Evolutionary conservation across 2,329 filamentous ascomycete species (phyloP), one percentile per base, ranked within the genome.

Genomic region (Peltaster fructicola): DNA sequence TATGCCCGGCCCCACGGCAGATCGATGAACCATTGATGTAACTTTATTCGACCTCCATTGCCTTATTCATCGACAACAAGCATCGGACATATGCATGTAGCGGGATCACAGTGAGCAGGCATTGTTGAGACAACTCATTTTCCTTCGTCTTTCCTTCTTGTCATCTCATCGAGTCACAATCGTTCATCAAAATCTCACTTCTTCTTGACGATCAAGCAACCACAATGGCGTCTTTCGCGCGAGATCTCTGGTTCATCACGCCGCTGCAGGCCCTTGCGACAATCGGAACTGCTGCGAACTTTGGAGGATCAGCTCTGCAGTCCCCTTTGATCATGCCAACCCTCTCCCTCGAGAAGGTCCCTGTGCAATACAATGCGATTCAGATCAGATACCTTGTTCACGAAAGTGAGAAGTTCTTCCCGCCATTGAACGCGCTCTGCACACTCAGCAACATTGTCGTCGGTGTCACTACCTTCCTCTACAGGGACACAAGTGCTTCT

Each of bases 271-370:
- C 34, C 30, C 33, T 45, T 29, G 37, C 38, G 14, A 38, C 36
- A 5, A 27, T 47, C 9, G 37, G 36, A 26, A 39, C 41, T 8
- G 43, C 43, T 24, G 30, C 40, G 26, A 47, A 47, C 37, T 41
- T 40, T 19, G 43, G 44, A 24, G 44, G 37, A 24, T 45, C 43
- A 20, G 41, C 31, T 14, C 37, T 46, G n/a, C 44, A 45, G 38
- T 39, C 42, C 17, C 38, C 40, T 15, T 33, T 47, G 22, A 43
- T 39, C 14, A 40, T 46, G 39, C 43, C 44, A 30, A 41, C 41
- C 29, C 33, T 46, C 15, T 28, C 35, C 15, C 29, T 36, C 26
- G 28, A 32, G 11, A 18, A 31, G 13, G 36, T 44, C 20, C 41
- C 44, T 15, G 29, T 38, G 15, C 20, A 36, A 25, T 31, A 44